phyloP scores from a whole-genome alignment of 164 flowering plant species.

The Buxus sempervirens region DNA sequence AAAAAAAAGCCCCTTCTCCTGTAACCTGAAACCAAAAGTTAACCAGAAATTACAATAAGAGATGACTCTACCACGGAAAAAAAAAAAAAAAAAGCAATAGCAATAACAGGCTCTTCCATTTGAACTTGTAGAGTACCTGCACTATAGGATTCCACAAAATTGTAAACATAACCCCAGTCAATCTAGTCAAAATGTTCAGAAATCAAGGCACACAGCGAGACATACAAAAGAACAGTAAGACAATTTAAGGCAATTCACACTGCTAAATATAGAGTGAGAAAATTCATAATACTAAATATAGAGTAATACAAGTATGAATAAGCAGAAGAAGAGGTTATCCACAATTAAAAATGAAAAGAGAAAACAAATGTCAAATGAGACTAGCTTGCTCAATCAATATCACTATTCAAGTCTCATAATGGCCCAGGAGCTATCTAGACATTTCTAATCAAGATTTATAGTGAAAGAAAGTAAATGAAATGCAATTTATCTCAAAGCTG shows the following conservation, averaged over 20 bases:
- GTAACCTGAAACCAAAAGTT: conserved; percentile 18
- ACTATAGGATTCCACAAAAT: no score
- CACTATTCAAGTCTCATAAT: no score
- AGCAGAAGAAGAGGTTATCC: not conserved
- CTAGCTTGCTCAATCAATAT: not conserved
- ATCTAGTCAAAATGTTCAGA: no score
- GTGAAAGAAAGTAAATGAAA: conserved; percentile 8
- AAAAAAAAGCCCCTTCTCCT: conserved; percentile 6
- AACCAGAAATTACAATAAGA: not conserved
- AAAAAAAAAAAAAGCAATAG: no score
- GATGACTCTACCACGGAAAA: conserved; percentile 14
- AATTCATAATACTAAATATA: no score
- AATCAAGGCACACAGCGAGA: no score
- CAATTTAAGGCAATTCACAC: not conserved
- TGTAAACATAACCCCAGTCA: not conserved
- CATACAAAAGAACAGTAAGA: not conserved
- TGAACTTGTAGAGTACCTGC: conserved; percentile 28
- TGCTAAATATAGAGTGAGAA: no score
- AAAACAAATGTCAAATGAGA: no score
- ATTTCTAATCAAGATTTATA: no score
- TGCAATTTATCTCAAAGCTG: conserved; percentile 8
- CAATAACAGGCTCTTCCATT: conserved; percentile 21
- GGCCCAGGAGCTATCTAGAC: no score
- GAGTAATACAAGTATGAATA: not conserved
- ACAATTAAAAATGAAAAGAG: not conserved